Percentiles rank a stretch among this genome's conserved stretches.
phyloP scores from a whole-genome alignment of 2,329 filamentous ascomycete species.

The Pezizomycotina sp. region DNA sequence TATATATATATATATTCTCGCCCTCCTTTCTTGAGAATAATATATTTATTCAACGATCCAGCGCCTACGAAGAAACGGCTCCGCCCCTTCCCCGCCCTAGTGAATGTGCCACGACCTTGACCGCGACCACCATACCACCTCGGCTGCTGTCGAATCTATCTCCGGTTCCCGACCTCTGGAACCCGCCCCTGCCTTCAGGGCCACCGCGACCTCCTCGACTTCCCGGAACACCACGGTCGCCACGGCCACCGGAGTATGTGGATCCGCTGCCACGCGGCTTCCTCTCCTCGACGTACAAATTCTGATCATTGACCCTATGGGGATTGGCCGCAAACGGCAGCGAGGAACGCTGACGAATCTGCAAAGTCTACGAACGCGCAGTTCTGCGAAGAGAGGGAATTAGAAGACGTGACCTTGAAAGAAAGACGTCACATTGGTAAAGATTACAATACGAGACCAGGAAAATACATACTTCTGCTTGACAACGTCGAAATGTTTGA shows the following conservation, averaged over 20 bases:
- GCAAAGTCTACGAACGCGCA: slow-evolving; percentile 94
- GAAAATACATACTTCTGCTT: slow-evolving; percentile 59
- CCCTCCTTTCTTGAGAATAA: too few species aligned
- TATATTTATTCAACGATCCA: too few species aligned
- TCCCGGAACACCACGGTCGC: slow-evolving; percentile 19
- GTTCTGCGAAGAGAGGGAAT: slow-evolving; percentile 54
- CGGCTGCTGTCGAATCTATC: slow-evolving; percentile 11
- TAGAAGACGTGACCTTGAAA: too few species aligned
- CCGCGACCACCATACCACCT: slow-evolving; percentile 13
- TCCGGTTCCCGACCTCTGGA: slow-evolving; percentile 11
- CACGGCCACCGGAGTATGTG: slow-evolving; percentile 8
- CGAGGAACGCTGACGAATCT: slow-evolving; percentile 61
- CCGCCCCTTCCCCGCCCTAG: slow-evolving; percentile 8
- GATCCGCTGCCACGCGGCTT: slow-evolving; percentile 33
- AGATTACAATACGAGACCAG: too few species aligned
- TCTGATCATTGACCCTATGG: slow-evolving; percentile 65
- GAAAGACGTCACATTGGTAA: too few species aligned
- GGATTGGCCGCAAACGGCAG: slow-evolving; percentile 72
- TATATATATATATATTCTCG: too few species aligned
- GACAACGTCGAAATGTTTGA: slow-evolving; percentile 64
- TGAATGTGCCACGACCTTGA: slow-evolving; percentile 16
- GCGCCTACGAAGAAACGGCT: too few species aligned
- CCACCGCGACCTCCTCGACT: slow-evolving; percentile 14
- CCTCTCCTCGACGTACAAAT: slow-evolving; percentile 75
- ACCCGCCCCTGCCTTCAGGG: slow-evolving; percentile 20